These are phyloP conservation scores for Pilobolus umbonatus DNA, from an alignment of 192 early-diverging fungal genomes.

Conservation along the genomic window DNA sequence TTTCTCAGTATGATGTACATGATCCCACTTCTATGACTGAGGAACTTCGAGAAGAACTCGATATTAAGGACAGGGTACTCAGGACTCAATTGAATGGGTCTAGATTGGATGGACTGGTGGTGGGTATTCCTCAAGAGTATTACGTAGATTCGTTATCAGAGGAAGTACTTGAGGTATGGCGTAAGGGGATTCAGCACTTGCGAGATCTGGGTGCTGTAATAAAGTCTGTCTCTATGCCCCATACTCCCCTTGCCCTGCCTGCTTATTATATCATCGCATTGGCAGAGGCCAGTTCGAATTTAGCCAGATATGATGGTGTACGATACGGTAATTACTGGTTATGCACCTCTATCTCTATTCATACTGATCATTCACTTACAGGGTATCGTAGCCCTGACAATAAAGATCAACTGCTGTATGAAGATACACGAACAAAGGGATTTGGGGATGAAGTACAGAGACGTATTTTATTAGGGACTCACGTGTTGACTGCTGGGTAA, in stretches of 20 bases:
- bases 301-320: constrained; percentile 84
- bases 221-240: constrained; percentile 64
- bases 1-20: constrained; percentile 51
- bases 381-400: constrained; percentile 33
- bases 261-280: constrained; percentile 85
- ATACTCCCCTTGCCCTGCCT: constrained; percentile 65
- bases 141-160: constrained; percentile 66
- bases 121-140: constrained; percentile 77
- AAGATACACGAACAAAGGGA: constrained; percentile 58
- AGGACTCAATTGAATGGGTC: constrained; percentile 1
- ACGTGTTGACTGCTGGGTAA: constrained; percentile 75
- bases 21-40: constrained; percentile 61
- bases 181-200: constrained; percentile 48
- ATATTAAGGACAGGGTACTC: background rate
- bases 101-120: constrained; percentile 43
- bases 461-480: constrained; percentile 84
- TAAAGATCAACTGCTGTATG: constrained; percentile 40
- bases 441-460: constrained; percentile 80
- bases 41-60: constrained; percentile 25
- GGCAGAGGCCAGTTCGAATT: constrained; percentile 89
- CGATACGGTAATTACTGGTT: constrained; percentile 63
- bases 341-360: background rate
- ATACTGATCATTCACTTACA: constrained; percentile 14
- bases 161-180: constrained; percentile 55
- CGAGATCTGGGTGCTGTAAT: constrained; percentile 60